These are phyloP conservation scores for Thielaviopsis musarum DNA, from an alignment of 2,329 filamentous ascomycete genomes.

Conservation along the genomic window DNA sequence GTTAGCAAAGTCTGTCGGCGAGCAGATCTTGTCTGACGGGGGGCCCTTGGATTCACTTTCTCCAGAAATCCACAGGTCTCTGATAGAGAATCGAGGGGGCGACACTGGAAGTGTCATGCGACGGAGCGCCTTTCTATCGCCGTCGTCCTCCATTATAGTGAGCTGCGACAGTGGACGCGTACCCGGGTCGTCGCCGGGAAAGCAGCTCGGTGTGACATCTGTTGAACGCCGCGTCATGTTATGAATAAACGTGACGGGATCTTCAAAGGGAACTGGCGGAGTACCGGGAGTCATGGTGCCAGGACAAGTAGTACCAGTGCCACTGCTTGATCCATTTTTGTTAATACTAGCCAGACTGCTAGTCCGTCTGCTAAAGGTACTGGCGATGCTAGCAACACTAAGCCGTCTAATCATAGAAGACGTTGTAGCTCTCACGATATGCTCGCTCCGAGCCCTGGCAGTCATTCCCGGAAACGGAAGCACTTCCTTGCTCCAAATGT, in stretches of 20 bases:
- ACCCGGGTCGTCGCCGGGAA: background rate
- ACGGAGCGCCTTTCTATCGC: conserved; percentile 8
- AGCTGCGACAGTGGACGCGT: conserved; percentile 5
- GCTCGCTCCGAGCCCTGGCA: conserved; percentile 45
- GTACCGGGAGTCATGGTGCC: conserved; percentile 3
- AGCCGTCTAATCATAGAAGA: conserved; percentile 79
- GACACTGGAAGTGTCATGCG: conserved; percentile 11
- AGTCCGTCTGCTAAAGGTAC: conserved; percentile 58
- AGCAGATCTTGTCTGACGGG: background rate
- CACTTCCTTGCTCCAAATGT: conserved; percentile 70
- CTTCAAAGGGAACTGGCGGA: conserved; percentile 6
- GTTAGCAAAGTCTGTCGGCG: conserved; percentile 1
- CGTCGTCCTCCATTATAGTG: conserved; percentile 9
- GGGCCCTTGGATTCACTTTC: background rate
- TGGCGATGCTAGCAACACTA: conserved; percentile 64
- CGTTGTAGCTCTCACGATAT: conserved; percentile 60
- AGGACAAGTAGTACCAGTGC: conserved; percentile 3
- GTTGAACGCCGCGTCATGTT: conserved; percentile 10
- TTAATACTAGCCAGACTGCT: conserved; percentile 31
- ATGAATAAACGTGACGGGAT: conserved; percentile 6
- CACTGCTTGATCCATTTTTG: conserved; percentile 12
- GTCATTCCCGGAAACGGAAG: conserved; percentile 75
- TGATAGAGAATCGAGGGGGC: conserved; percentile 9
- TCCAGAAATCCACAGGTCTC: conserved; percentile 10
- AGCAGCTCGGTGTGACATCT: conserved; percentile 4